Base-by-base conservation (phyloP, 1,284 basidiomycete species). In the Trichosporon coremiiforme region DNA sequence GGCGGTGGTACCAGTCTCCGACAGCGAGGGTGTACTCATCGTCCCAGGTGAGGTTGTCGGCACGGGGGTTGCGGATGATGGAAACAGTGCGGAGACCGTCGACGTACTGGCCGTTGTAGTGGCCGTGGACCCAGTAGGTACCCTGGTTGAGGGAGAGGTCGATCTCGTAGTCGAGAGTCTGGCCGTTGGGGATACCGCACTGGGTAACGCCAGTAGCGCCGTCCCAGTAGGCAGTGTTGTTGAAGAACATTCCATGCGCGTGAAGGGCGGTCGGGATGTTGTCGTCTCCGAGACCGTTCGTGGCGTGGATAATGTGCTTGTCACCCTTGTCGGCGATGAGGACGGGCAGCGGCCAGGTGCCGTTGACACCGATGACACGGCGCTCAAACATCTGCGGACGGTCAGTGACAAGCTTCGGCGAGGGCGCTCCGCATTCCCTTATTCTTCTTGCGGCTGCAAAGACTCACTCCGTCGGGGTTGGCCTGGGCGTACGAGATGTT, bases 161-260 rank as follows among this genome's bases (percentile, higher is more conserved):
- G n/a, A 96, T 87, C 60, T 89, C 84, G 77, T 98, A 97, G 74
- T 89, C 88, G 76, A 94, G 90, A 0, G 88, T 87, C 66, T 87
- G 83, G 15, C 90, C 90, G 0, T 88, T 88, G 0, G 95, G 95
- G 38, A 96, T 93, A 45, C 92, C 91, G 78, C 95, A 98, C 85
- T 97, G 93, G 1, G 91, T 89, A 64, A 95, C 88, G 10, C 87
- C 89, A 50, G 88, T 83, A 0, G 95, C 94, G 50, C 95, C 95
- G 81, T 98, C 95, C 85, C 89, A 91, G 89, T 92, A 95, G 41
- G 88, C 88, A 0, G 91, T 88, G 10, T 87, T 86, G 83, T 94
- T 95, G 86, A 96, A 95, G 85, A 89, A 94, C 91, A 95, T 93
- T 74, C 95, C 95, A 84, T 98, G 93, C 76, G 93, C 90, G 80